Evolutionary conservation across 148 eudicot genomes (phyloP).

Genomic region (Nyssa sinensis): DNA sequence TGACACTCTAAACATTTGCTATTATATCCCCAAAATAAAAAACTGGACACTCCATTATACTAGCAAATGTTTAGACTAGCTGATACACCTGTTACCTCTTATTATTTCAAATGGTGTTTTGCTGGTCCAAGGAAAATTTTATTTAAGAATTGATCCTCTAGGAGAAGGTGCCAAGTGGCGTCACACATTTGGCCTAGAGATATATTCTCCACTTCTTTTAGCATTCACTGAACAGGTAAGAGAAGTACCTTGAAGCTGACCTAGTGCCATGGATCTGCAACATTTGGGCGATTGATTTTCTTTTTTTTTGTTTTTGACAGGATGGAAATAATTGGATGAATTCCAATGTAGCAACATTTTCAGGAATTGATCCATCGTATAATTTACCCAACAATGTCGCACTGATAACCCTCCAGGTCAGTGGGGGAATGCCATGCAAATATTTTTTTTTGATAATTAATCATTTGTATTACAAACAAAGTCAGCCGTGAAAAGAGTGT

Average conservation of each 20-base stretch:
- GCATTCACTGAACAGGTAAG: slow-evolving; percentile 89
- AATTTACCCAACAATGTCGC: slow-evolving; percentile 78
- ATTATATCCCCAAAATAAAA: too few relatives aligned
- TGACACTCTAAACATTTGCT: too few relatives aligned
- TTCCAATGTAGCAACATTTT: slow-evolving; percentile 58
- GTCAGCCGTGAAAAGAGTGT: too few relatives aligned
- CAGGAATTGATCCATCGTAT: slow-evolving; percentile 74
- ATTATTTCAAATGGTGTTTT: too few relatives aligned
- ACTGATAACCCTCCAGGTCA: slow-evolving; percentile 81
- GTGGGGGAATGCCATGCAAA: too few relatives aligned
- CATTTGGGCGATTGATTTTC: background rate
- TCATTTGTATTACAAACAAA: too few relatives aligned
- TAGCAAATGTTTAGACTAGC: too few relatives aligned
- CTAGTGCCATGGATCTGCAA: background rate
- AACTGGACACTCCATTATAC: too few relatives aligned
- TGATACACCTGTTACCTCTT: too few relatives aligned
- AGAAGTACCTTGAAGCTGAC: slow-evolving; percentile 6
- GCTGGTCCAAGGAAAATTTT: slow-evolving; percentile 84
- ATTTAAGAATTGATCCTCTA: slow-evolving; percentile 67
- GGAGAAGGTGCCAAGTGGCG: slow-evolving; percentile 99
- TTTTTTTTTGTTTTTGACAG: slow-evolving; percentile 43
- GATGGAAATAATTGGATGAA: slow-evolving; percentile 63
- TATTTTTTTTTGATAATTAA: too few relatives aligned
- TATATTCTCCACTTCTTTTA: slow-evolving; percentile 87
- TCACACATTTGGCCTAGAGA: slow-evolving; percentile 84